These are phyloP conservation scores for Linanthus parryae DNA, from an alignment of 148 eudicot species.

Conservation along the genomic window DNA sequence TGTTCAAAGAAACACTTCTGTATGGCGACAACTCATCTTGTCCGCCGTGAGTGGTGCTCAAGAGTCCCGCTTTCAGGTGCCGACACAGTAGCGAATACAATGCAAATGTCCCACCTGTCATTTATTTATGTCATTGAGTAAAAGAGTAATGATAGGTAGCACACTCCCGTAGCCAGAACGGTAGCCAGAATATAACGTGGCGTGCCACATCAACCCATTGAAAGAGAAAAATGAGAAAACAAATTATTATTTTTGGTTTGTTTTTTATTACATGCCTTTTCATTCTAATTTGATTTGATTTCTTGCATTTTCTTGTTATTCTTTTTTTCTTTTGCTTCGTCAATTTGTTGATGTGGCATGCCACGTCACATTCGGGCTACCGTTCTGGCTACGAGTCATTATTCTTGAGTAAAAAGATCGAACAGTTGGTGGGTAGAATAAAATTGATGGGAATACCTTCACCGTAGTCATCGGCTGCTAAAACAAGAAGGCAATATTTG, in stretches of 20 bases:
- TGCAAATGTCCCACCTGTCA: constrained; percentile 49
- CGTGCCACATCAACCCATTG: neutral
- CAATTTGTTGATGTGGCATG: no score
- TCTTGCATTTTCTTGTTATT: no score
- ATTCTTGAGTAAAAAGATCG: no score
- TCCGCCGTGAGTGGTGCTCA: constrained; percentile 19
- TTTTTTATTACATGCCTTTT: no score
- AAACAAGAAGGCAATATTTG: constrained; percentile 36
- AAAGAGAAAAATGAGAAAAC: neutral
- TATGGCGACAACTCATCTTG: constrained; percentile 7
- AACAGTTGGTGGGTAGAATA: no score
- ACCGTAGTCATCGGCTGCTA: constrained; percentile 47
- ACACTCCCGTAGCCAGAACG: neutral
- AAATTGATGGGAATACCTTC: constrained; percentile 35
- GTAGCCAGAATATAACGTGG: neutral
- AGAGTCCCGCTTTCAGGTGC: constrained; percentile 23
- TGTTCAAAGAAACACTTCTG: constrained; percentile 5
- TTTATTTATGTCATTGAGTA: neutral
- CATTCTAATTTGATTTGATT: no score
- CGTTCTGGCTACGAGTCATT: neutral
- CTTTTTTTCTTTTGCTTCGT: no score
- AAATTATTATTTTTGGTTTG: neutral
- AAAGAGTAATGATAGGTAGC: no score
- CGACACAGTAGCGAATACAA: constrained; percentile 44
- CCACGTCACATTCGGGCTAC: no score